Conservation (phyloP, 2,329 filamentous ascomycete species). For the Cercospora sp. region DNA sequence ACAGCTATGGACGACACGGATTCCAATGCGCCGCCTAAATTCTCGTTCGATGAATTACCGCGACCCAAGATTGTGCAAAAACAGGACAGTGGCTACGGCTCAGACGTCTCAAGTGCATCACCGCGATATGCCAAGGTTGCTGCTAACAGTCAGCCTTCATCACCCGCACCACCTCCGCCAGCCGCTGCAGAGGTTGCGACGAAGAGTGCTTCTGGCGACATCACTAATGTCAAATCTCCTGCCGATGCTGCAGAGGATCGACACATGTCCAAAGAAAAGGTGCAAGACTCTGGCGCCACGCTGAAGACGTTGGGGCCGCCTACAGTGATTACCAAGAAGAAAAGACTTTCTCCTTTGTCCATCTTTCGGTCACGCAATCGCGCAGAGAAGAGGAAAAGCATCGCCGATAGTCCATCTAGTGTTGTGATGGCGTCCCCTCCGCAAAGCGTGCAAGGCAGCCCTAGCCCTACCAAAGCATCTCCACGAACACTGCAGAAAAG, state of each 20-base stretch:
- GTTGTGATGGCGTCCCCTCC: not conserved
- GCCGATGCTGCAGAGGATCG: not conserved
- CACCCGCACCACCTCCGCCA: not conserved
- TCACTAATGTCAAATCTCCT: not conserved
- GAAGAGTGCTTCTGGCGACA: not conserved
- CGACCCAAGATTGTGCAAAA: slow-evolving; percentile 23
- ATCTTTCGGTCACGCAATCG: slow-evolving; percentile 18
- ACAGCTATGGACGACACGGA: slow-evolving; percentile 12
- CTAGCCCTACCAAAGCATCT: not conserved
- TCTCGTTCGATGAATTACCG: slow-evolving; percentile 4
- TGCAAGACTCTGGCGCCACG: not conserved
- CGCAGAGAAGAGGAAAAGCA: slow-evolving; percentile 6
- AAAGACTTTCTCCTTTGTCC: slow-evolving; percentile 16
- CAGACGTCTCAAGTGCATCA: slow-evolving; percentile 30
- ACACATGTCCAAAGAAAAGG: not conserved
- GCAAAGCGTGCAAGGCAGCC: not conserved
- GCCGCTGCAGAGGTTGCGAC: not conserved
- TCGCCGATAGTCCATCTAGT: not conserved
- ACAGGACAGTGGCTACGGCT: slow-evolving; percentile 40
- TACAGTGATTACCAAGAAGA: not conserved
- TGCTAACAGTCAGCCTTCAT: not conserved
- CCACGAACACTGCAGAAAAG: slow-evolving; percentile 36
- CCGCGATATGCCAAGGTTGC: not conserved
- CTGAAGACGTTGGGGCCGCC: not conserved
- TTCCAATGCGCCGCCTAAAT: not conserved